phyloP scores from a whole-genome alignment of 2,329 filamentous ascomycete genomes.

The Trichoderma koningiopsis region DNA sequence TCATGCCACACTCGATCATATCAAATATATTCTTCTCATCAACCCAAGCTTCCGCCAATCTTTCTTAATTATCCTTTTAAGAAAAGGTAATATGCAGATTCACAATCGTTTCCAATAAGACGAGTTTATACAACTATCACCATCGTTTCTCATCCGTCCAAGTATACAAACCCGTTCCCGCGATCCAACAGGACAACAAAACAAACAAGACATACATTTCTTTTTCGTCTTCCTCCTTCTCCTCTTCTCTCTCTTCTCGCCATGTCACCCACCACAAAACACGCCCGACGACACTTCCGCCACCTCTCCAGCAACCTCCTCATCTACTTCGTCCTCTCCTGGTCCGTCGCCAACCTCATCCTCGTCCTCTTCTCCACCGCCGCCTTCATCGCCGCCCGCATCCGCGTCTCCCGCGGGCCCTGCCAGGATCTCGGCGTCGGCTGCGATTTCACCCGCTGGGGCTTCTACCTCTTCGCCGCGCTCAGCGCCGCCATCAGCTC shows the following conservation, averaged over 20 bases:
- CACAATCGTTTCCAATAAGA: neutral
- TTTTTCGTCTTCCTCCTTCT: neutral
- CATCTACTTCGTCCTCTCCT: slow-evolving; percentile 25
- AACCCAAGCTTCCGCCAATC: neutral
- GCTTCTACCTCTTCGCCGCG: slow-evolving; percentile 31
- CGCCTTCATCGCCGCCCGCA: slow-evolving; percentile 6
- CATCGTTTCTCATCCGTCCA: neutral
- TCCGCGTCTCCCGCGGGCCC: neutral
- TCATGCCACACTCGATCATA: neutral
- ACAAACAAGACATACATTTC: neutral
- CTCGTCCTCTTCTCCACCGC: slow-evolving; percentile 28
- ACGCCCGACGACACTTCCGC: neutral
- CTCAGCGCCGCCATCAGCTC: slow-evolving; percentile 27
- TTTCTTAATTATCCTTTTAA: neutral
- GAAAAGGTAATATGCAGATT: neutral
- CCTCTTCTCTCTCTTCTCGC: neutral
- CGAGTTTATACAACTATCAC: neutral
- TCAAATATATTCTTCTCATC: neutral
- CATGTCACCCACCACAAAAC: neutral
- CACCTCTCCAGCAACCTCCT: neutral
- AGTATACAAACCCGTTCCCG: neutral
- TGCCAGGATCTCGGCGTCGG: neutral
- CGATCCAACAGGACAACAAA: neutral
- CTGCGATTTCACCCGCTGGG: slow-evolving; percentile 23
- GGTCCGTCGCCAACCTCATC: slow-evolving; percentile 27